Conservation (phyloP, 176 grass and related monocot species). For the maize (Zea mays) region DNA sequence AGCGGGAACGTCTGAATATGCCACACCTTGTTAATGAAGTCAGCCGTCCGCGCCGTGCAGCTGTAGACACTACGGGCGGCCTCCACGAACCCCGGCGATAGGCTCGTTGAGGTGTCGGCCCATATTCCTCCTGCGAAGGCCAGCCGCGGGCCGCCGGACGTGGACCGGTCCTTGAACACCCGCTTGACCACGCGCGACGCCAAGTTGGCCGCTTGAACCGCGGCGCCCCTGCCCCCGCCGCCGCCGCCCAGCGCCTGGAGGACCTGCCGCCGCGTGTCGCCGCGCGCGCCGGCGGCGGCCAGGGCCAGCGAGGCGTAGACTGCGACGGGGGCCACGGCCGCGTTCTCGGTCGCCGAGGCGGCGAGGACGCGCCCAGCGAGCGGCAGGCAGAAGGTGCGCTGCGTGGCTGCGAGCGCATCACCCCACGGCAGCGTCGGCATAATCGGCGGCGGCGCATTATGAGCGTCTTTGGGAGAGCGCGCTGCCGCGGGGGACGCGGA, state of each 20-base stretch:
- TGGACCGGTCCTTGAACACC: constrained; percentile 44
- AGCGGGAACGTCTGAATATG: not conserved
- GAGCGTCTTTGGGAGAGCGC: not conserved
- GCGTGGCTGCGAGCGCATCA: constrained; percentile 41
- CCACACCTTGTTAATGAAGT: constrained; percentile 35
- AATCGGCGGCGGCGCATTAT: not conserved
- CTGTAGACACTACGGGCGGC: constrained; percentile 19
- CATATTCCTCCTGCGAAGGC: constrained; percentile 37
- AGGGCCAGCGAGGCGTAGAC: constrained; percentile 41
- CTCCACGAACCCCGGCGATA: constrained; percentile 31
- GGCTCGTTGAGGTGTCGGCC: constrained; percentile 36
- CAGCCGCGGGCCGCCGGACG: constrained; percentile 40
- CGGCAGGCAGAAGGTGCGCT: constrained; percentile 43
- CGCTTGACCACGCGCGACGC: constrained; percentile 48
- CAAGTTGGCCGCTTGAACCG: constrained; percentile 43
- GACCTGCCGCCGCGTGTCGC: constrained; percentile 42
- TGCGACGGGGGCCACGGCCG: constrained; percentile 18
- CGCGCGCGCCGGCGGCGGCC: constrained; percentile 41
- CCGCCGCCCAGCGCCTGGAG: constrained; percentile 34
- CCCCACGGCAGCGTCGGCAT: constrained; percentile 49
- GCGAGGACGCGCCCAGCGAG: constrained; percentile 43
- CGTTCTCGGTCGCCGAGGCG: constrained; percentile 36
- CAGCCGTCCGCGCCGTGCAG: constrained; percentile 29
- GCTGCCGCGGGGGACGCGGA: not conserved
- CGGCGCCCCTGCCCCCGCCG: constrained; percentile 35